These are phyloP conservation scores for Penicillium ochrochloron DNA, from an alignment of 495 filamentous ascomycete species.

Conservation along the genomic window DNA sequence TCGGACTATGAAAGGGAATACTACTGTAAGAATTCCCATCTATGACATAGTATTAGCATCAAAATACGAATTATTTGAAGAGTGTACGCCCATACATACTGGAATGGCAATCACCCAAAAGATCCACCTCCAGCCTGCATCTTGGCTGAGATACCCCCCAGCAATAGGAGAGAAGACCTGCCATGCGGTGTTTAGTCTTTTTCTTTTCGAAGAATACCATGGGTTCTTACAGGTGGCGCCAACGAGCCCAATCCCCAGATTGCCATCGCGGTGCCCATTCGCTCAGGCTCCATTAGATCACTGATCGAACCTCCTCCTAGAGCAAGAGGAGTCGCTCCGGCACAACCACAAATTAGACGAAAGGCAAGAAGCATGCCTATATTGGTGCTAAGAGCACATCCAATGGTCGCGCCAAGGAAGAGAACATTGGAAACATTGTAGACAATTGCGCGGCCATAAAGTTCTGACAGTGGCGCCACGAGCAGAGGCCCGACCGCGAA, in stretches of 20 bases:
- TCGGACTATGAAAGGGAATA: neutral
- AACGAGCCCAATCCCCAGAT: conserved; percentile 2
- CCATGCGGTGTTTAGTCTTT: too few relatives aligned
- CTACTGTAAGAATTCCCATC: neutral
- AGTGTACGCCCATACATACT: neutral
- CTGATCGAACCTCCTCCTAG: neutral
- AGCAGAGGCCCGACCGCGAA: conserved; percentile 1
- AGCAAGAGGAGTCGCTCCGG: conserved; percentile 4
- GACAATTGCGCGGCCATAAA: conserved; percentile 38
- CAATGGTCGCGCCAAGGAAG: conserved; percentile 40
- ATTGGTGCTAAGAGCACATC: conserved; percentile 13
- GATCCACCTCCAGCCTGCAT: conserved; percentile 2
- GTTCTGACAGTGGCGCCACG: conserved; percentile 36
- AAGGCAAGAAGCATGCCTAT: neutral
- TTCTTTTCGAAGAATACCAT: too few relatives aligned
- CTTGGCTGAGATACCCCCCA: neutral
- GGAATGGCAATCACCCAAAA: conserved; percentile 12
- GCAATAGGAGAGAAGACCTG: conserved; percentile 2
- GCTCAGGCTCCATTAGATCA: neutral
- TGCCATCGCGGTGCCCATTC: neutral
- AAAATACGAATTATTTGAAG: neutral
- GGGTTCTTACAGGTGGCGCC: neutral
- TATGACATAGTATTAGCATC: neutral
- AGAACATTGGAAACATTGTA: conserved; percentile 38
- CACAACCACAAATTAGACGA: neutral